Conservation (phyloP, 2,329 filamentous ascomycete species). For the Chaetothyriales sp. region DNA sequence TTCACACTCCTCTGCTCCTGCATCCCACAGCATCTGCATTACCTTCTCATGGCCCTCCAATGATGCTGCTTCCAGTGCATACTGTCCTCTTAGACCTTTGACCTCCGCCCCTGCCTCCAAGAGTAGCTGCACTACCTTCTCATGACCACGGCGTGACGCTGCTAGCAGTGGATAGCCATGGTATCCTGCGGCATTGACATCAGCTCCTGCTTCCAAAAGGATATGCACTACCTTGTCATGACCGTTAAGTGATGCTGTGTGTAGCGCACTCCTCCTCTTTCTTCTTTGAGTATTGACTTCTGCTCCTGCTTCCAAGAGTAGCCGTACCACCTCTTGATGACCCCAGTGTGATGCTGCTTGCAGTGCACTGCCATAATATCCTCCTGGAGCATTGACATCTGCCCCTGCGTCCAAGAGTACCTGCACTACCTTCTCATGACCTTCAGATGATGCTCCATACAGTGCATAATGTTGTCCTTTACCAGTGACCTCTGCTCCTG, state of each 20-base stretch:
- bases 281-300: slow-evolving; percentile 13
- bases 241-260: slow-evolving; percentile 15
- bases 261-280: slow-evolving; percentile 1
- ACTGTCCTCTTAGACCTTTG: background rate
- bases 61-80: slow-evolving; percentile 2
- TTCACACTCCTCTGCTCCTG: slow-evolving; percentile 8
- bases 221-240: slow-evolving; percentile 12
- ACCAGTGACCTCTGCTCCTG: slow-evolving; percentile 5
- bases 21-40: slow-evolving; percentile 15
- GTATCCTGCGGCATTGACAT: slow-evolving; percentile 12
- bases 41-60: slow-evolving; percentile 2
- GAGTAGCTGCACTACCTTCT: slow-evolving; percentile 6
- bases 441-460: slow-evolving; percentile 1
- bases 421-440: slow-evolving; percentile 8
- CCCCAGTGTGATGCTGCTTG: slow-evolving; percentile 19
- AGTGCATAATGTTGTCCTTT: background rate
- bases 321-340: slow-evolving; percentile 19
- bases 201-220: slow-evolving; percentile 18
- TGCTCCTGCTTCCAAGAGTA: slow-evolving; percentile 21
- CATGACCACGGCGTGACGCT: slow-evolving; percentile 1
- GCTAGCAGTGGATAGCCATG: slow-evolving; percentile 3
- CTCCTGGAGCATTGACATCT: slow-evolving; percentile 11
- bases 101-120: slow-evolving; percentile 8
- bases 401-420: slow-evolving; percentile 15
- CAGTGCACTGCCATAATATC: slow-evolving; percentile 19